A percentile compares a stretch with the other conserved stretches of the same genome.
Evolutionary conservation across 306 rosid species (phyloP).

Genomic region (Styphnolobium japonicum): DNA sequence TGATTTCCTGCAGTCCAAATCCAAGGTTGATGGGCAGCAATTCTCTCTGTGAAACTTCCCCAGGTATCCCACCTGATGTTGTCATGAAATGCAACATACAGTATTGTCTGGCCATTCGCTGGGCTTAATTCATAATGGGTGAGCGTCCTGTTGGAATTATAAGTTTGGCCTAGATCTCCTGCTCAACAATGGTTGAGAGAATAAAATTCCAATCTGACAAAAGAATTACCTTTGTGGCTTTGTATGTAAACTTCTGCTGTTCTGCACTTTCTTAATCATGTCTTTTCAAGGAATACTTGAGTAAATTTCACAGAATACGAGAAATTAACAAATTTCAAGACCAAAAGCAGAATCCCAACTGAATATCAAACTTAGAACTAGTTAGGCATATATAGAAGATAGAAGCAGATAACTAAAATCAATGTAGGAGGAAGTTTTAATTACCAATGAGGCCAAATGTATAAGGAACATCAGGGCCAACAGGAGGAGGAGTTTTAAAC

Average conservation of each 20-base stretch:
- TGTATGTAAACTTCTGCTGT: neutral
- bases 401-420: neutral
- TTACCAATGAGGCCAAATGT: slow-evolving; percentile 77
- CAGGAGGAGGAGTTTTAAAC: slow-evolving; percentile 66
- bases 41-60: slow-evolving; percentile 71
- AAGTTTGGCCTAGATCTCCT: slow-evolving; percentile 84
- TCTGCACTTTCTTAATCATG: neutral
- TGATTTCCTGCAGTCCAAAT: slow-evolving; percentile 65
- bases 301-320: neutral
- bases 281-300: neutral
- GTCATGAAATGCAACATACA: slow-evolving; percentile 52
- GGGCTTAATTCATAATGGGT: slow-evolving; percentile 61
- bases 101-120: neutral
- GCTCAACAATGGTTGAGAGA: slow-evolving; percentile 13
- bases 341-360: neutral
- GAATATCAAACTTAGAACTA: neutral
- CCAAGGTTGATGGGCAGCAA: slow-evolving; percentile 80
- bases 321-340: neutral
- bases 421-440: neutral
- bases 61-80: slow-evolving; percentile 74
- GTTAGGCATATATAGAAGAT: no score
- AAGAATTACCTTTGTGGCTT: neutral
- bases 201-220: neutral
- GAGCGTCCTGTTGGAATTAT: slow-evolving; percentile 58
- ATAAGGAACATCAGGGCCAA: slow-evolving; percentile 73